Percentiles rank a stretch among this genome's conserved stretches.
These are phyloP conservation scores for Tetradesmus obliquus DNA, from an alignment of 139 green algal species.

Conservation along the genomic window DNA sequence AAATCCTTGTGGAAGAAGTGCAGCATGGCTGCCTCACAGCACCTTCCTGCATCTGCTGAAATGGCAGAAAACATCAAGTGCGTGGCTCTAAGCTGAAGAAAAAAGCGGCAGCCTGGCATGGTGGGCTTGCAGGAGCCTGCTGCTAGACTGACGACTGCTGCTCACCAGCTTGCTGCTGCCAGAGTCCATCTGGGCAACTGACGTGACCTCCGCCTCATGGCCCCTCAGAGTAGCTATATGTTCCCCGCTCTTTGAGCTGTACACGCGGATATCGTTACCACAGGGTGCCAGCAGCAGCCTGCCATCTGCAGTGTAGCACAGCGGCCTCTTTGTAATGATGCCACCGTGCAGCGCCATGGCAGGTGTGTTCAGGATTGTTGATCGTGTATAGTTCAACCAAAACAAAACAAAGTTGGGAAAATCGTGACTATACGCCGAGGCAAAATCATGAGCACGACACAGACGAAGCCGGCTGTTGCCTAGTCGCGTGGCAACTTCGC, in stretches of 20 bases:
- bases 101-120: neutral
- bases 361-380: slow-evolving; percentile 98
- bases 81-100: neutral
- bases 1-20: too few species aligned
- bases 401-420: neutral
- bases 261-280: slow-evolving; percentile 53
- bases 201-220: slow-evolving; percentile 62
- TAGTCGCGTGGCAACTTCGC: too few species aligned
- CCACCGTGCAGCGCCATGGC: slow-evolving; percentile 57
- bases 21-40: neutral
- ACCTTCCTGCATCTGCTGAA: neutral
- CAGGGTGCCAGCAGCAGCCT: slow-evolving; percentile 55
- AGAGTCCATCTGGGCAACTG: slow-evolving; percentile 53
- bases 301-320: slow-evolving; percentile 59
- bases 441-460: neutral
- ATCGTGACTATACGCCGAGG: neutral
- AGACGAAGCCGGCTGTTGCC: neutral
- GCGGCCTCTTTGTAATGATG: slow-evolving; percentile 36
- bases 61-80: neutral
- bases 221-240: slow-evolving; percentile 52
- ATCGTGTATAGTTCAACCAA: slow-evolving; percentile 81
- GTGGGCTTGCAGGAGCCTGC: neutral
- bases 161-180: slow-evolving; percentile 48
- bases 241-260: slow-evolving; percentile 60
- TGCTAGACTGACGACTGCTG: neutral